These are phyloP conservation scores for Stephania cephalantha DNA, from an alignment of 164 flowering plant genomes.

Conservation along the genomic window DNA sequence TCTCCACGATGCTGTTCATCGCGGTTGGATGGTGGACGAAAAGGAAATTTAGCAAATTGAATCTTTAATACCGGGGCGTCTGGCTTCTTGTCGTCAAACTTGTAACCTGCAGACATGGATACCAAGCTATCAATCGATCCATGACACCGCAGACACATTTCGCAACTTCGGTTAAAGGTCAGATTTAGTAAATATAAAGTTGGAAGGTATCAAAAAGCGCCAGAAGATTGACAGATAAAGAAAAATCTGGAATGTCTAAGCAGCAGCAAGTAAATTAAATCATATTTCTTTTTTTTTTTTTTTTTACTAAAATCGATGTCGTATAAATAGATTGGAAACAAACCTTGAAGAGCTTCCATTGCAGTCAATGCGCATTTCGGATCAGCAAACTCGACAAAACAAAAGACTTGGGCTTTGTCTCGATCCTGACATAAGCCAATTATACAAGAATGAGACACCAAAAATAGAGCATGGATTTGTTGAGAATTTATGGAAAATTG, in stretches of 20 bases:
- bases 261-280: not conserved
- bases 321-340: not conserved
- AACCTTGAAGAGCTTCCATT: constrained; percentile 80
- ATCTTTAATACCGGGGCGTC: constrained; percentile 52
- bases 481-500: too few species aligned
- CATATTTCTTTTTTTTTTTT: not conserved
- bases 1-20: constrained; percentile 17
- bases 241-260: not conserved
- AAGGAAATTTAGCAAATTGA: constrained; percentile 73
- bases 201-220: not conserved
- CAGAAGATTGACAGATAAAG: not conserved
- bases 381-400: constrained; percentile 78
- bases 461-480: not conserved
- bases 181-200: not conserved
- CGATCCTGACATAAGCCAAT: constrained; percentile 39
- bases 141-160: not conserved
- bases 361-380: constrained; percentile 66
- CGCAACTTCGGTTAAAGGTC: not conserved
- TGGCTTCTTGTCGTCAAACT: constrained; percentile 69
- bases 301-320: not conserved
- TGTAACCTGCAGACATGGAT: constrained; percentile 49
- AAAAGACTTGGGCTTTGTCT: constrained; percentile 63
- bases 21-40: constrained; percentile 37
- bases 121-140: not conserved
- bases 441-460: constrained; percentile 5